Base-by-base conservation (phyloP, 2,329 filamentous ascomycete species). In the Cercospora janseana region DNA sequence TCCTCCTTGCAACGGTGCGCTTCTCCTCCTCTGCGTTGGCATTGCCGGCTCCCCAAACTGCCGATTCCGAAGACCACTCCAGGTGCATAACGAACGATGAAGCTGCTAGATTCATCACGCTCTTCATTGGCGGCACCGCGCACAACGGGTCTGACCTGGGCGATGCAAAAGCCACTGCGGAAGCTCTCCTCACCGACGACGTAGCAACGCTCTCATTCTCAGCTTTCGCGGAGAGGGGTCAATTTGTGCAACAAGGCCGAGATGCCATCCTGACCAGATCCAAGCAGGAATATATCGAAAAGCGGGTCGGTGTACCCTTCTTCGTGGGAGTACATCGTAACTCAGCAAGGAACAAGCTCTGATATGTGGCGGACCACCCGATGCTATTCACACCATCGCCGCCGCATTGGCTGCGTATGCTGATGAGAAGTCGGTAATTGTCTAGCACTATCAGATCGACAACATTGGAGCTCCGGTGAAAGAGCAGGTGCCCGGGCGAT, bases 371-470 rank as follows among this genome's bases (percentile, higher is more conserved):
- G 41, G 42, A 4, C 48, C 21, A 6, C 20, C 31, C 6, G 21
- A 46, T 16, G 49, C 21, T 6, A 51, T 51, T 6, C 18, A 37
- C 6, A 46, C 34, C 1, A 28, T 51, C 3, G 32, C 42, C 9
- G 49, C 43, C 12, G n/a, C n/a, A n/a, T 43, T 51, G 9, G 42
- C 49, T 15, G 49, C 49, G 6, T 51, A 43, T 29, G 49, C 46
- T 21, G 43, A 46, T 31, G 49, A 29, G 8, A 21, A 34, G 18
- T 51, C 49, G 8, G 46, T 21, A n/a, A 34, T 51, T 28, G 42
- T 46, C 23, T 51, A 43, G 49, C 42, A 46, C 8, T 51, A 28
- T 24, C 34, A 42, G 13, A 42, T 51, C 21, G 43, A 40, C 5
- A n/a, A 15, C n/a, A 35, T 51, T 2, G 31, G 27, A 3, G 42